Evolutionary conservation across 2,329 filamentous ascomycete species (phyloP).

Genomic region (Trichoderma sp.): DNA sequence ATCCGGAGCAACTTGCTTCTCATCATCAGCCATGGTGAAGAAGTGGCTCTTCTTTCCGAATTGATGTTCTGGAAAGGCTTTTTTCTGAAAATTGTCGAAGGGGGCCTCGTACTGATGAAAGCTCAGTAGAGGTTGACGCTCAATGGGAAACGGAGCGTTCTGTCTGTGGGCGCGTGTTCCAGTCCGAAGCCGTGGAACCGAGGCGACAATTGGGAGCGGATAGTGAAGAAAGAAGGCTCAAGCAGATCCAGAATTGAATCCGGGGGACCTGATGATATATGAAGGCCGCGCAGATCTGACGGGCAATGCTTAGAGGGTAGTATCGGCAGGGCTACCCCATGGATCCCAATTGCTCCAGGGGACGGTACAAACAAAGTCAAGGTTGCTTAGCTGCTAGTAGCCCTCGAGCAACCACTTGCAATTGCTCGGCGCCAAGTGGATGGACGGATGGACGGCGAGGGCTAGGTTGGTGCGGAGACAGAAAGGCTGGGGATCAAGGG

Average conservation of each 20-base stretch:
- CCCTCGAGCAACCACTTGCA: slow-evolving; percentile 5
- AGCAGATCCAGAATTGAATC: slow-evolving; percentile 10
- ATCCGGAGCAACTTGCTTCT: slow-evolving; percentile 23
- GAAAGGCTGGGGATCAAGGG: not conserved
- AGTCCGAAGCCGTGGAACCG: slow-evolving; percentile 14
- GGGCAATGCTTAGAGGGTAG: slow-evolving; percentile 22
- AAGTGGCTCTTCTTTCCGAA: not conserved
- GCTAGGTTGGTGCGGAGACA: slow-evolving; percentile 21
- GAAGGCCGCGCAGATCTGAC: slow-evolving; percentile 21
- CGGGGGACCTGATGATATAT: slow-evolving; percentile 24
- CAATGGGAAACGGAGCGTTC: not conserved
- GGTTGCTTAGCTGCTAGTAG: slow-evolving; percentile 5
- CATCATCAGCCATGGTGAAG: slow-evolving; percentile 32
- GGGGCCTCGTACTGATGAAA: not conserved
- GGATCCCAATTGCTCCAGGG: slow-evolving; percentile 19
- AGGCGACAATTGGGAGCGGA: slow-evolving; percentile 10
- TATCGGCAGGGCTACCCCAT: slow-evolving; percentile 23
- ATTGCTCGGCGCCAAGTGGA: slow-evolving; percentile 16
- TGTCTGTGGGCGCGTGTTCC: slow-evolving; percentile 12
- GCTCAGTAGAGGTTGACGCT: not conserved
- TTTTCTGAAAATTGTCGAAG: not conserved
- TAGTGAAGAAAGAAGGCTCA: slow-evolving; percentile 11
- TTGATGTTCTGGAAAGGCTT: not conserved
- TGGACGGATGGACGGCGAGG: slow-evolving; percentile 19
- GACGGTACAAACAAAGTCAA: slow-evolving; percentile 19